phyloP scores from a whole-genome alignment of 1,284 basidiomycete species.

The Fistulinella staudtii region DNA sequence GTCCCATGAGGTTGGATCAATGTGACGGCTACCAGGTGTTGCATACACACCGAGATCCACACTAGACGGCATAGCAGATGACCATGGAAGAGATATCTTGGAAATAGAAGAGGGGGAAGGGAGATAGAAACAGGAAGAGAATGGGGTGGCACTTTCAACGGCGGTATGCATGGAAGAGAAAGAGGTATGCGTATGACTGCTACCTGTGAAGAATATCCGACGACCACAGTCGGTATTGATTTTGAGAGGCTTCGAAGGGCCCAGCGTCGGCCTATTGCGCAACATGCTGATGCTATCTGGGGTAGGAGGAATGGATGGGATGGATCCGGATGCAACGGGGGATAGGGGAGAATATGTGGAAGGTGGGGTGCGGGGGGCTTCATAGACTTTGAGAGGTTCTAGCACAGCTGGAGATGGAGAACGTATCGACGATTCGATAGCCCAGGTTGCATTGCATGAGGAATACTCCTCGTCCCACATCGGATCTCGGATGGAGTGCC shows the following conservation, averaged over 20 bases:
- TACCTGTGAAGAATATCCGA: slow-evolving; percentile 51
- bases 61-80: slow-evolving; percentile 38
- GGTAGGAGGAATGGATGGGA: slow-evolving; percentile 44
- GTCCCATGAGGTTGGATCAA: slow-evolving; percentile 31
- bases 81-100: slow-evolving; percentile 36
- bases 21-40: slow-evolving; percentile 33
- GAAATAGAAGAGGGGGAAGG: slow-evolving; percentile 42
- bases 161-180: slow-evolving; percentile 70
- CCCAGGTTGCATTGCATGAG: slow-evolving; percentile 41
- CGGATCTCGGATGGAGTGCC: slow-evolving; percentile 37
- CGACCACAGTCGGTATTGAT: slow-evolving; percentile 56
- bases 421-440: slow-evolving; percentile 38
- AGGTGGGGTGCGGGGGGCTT: slow-evolving; percentile 32
- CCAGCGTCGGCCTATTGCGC: slow-evolving; percentile 32
- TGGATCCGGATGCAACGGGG: slow-evolving; percentile 37
- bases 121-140: slow-evolving; percentile 52
- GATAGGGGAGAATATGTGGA: slow-evolving; percentile 39
- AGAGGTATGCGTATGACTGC: slow-evolving; percentile 47
- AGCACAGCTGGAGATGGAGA: slow-evolving; percentile 30
- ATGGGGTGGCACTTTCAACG: slow-evolving; percentile 53
- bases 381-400: slow-evolving; percentile 33
- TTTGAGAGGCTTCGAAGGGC: slow-evolving; percentile 45
- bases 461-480: slow-evolving; percentile 39
- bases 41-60: slow-evolving; percentile 38
- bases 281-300: slow-evolving; percentile 47